phyloP scores from a whole-genome alignment of 768 basidiomycete genomes.

The Daedalea quercina region DNA sequence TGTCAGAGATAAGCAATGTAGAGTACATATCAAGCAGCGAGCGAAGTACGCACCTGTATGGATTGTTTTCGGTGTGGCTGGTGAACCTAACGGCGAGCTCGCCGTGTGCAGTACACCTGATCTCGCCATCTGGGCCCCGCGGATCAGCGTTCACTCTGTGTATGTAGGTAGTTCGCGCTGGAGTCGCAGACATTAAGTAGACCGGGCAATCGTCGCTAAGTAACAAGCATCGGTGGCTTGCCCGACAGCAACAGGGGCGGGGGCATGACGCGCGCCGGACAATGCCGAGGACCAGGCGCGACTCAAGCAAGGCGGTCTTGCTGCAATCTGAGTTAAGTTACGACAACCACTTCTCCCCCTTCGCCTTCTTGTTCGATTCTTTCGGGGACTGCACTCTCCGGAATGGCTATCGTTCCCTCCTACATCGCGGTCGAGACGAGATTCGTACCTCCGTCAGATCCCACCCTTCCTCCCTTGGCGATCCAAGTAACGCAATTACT shows the following conservation, averaged over 20 bases:
- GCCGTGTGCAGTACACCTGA: conserved; percentile 31
- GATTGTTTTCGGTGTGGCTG: conserved; percentile 27
- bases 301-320: no score
- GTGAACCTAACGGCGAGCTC: conserved; percentile 9
- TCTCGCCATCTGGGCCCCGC: conserved; percentile 21
- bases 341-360: no score
- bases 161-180: not conserved
- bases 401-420: not conserved
- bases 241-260: not conserved
- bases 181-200: not conserved
- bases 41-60: conserved; percentile 27
- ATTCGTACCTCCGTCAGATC: conserved; percentile 43
- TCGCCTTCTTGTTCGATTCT: no score
- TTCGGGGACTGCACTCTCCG: no score
- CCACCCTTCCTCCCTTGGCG: conserved; percentile 48
- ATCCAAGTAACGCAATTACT: conserved; percentile 63
- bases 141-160: conserved; percentile 14
- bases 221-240: not conserved
- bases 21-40: not conserved
- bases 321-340: no score
- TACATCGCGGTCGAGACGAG: conserved; percentile 39
- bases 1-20: conserved; percentile 4
- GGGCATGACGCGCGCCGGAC: not conserved
- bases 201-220: no score
- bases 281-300: not conserved